Percentiles rank a stretch among this genome's conserved stretches.
These are phyloP conservation scores for Epichloe coenophiala DNA, from an alignment of 2,329 filamentous ascomycete species.

Conservation along the genomic window DNA sequence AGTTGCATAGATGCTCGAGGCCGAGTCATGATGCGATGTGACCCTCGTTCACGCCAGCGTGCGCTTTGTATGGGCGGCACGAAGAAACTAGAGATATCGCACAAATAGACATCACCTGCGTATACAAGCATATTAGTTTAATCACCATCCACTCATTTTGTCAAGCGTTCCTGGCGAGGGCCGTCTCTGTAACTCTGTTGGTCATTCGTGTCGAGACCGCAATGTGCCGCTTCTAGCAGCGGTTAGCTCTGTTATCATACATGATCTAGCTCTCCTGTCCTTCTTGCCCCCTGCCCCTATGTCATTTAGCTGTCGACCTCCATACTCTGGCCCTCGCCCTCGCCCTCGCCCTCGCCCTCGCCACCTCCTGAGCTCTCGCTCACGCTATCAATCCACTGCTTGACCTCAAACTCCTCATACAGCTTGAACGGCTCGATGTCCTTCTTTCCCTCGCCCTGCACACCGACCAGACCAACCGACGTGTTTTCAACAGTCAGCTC, in stretches of 20 bases:
- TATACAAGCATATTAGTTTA: too few species aligned
- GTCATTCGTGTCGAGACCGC: neutral
- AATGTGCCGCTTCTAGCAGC: constrained; percentile 9
- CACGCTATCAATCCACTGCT: constrained; percentile 69
- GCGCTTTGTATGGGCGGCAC: neutral
- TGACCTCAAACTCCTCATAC: constrained; percentile 78
- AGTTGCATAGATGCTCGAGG: neutral
- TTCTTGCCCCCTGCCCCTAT: neutral
- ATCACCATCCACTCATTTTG: neutral
- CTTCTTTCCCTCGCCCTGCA: constrained; percentile 34
- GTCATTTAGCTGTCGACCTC: constrained; percentile 22
- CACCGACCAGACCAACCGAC: constrained; percentile 73
- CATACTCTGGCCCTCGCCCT: constrained; percentile 9
- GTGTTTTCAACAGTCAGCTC: constrained; percentile 96
- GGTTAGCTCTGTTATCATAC: constrained; percentile 17
- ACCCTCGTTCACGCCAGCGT: neutral
- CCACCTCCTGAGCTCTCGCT: constrained; percentile 35
- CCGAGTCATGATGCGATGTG: neutral
- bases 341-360: constrained; percentile 15
- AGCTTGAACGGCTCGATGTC: constrained; percentile 71
- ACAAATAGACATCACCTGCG: neutral
- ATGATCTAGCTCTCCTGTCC: constrained; percentile 17
- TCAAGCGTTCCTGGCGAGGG: neutral
- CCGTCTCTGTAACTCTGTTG: neutral
- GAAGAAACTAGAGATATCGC: neutral